Conservation (phyloP, 345 rosid genomes). For the Eucalyptus virginea region DNA sequence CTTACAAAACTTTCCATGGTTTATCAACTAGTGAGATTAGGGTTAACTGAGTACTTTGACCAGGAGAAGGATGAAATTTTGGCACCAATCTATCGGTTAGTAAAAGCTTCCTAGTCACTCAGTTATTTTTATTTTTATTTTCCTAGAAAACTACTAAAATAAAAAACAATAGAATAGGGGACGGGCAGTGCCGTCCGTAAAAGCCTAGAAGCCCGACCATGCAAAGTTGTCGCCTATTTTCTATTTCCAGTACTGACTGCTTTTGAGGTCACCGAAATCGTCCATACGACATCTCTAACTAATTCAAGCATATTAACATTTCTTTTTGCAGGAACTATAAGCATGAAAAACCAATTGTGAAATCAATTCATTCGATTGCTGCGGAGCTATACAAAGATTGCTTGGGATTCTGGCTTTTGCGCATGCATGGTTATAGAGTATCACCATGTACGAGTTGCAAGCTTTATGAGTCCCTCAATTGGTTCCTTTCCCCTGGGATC, state of each 20-base stretch:
- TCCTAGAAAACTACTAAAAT: background rate
- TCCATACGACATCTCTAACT: background rate
- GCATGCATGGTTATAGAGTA: conserved; percentile 33
- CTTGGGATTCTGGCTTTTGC: conserved; percentile 43
- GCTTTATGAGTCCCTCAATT: background rate
- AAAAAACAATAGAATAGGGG: background rate
- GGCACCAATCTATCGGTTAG: too few species aligned
- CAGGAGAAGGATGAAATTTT: too few species aligned
- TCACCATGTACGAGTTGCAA: conserved; percentile 30
- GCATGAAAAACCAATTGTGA: background rate
- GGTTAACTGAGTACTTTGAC: too few species aligned
- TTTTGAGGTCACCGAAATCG: background rate
- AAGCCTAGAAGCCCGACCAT: background rate
- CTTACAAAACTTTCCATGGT: conserved; percentile 1
- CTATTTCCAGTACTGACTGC: background rate
- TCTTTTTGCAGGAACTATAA: conserved; percentile 10
- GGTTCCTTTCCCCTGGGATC: background rate
- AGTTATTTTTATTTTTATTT: too few species aligned
- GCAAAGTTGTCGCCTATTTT: background rate
- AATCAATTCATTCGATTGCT: background rate
- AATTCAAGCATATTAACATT: background rate
- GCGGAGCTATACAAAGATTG: conserved; percentile 34
- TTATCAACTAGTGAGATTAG: too few species aligned
- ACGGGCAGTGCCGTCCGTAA: background rate
- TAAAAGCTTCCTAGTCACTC: background rate